phyloP scores from a whole-genome alignment of 106 monocot species.

The Apostasia shenzhenica region DNA sequence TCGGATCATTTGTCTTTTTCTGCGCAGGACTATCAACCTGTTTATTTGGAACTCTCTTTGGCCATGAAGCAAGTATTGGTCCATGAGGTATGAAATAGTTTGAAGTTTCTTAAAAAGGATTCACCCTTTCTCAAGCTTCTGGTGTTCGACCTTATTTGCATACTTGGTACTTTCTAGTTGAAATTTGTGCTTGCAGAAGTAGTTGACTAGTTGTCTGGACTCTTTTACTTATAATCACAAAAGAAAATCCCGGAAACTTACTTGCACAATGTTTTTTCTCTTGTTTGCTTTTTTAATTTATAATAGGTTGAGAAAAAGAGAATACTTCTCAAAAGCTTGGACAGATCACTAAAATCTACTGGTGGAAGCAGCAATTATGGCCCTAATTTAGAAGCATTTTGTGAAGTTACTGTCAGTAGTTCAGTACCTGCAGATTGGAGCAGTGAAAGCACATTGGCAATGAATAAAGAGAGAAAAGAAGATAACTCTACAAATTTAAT shows the following conservation, averaged over 20 bases:
- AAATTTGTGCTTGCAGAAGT: no score
- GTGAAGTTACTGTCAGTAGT: background rate
- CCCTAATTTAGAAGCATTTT: slow-evolving; percentile 1
- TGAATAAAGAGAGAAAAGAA: slow-evolving; percentile 6
- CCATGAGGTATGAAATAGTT: slow-evolving; percentile 64
- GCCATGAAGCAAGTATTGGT: slow-evolving; percentile 75
- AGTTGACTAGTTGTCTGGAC: no score
- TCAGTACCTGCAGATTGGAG: slow-evolving; percentile 4
- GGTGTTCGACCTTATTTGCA: no score
- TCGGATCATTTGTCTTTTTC: background rate
- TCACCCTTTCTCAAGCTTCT: no score
- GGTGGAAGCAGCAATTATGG: slow-evolving; percentile 12
- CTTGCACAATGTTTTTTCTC: no score
- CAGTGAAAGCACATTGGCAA: slow-evolving; percentile 3
- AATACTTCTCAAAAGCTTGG: slow-evolving; percentile 54
- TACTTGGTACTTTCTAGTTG: no score
- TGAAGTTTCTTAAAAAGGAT: slow-evolving; percentile 1
- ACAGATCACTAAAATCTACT: slow-evolving; percentile 16
- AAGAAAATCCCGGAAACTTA: no score
- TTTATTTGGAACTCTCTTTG: slow-evolving; percentile 41
- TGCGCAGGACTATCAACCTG: slow-evolving; percentile 59
- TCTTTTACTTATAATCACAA: no score
- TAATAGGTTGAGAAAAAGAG: slow-evolving; percentile 66
- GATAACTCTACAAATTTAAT: background rate
- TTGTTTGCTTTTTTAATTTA: background rate